These are phyloP conservation scores for Murraya koenigii DNA, from an alignment of 345 rosid genomes.

Conservation along the genomic window DNA sequence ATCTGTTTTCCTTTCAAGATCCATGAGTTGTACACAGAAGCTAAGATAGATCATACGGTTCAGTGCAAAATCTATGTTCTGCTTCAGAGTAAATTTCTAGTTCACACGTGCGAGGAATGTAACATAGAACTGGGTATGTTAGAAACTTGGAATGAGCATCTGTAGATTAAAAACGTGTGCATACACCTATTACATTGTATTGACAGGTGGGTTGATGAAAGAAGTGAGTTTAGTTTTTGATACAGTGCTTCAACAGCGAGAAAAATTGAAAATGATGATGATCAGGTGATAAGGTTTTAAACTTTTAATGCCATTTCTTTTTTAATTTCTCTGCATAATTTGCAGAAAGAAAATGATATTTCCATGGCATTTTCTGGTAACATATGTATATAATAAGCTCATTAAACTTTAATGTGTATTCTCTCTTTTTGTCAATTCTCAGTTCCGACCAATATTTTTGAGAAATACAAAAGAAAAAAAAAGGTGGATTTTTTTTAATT, in stretches of 20 bases:
- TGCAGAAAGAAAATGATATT: constrained; percentile 25
- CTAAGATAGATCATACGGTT: constrained; percentile 4
- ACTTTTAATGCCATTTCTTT: neutral
- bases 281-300: constrained; percentile 21
- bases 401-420: constrained; percentile 11
- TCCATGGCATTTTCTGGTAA: constrained; percentile 20
- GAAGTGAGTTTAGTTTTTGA: constrained; percentile 8
- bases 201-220: constrained; percentile 29
- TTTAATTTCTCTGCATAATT: neutral
- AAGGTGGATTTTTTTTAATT: no score
- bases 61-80: constrained; percentile 10
- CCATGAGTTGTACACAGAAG: neutral
- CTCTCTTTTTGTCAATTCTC: neutral
- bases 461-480: neutral
- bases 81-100: constrained; percentile 16
- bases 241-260: neutral
- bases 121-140: constrained; percentile 11
- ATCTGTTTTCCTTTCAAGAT: neutral
- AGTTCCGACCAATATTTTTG: neutral
- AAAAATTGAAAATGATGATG: neutral
- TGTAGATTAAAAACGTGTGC: constrained; percentile 31
- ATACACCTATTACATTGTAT: constrained; percentile 17
- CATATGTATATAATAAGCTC: neutral
- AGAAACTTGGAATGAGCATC: constrained; percentile 20
- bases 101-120: constrained; percentile 43